Conservation (phyloP, 306 rosid species). For the Leucaena leucocephala region DNA sequence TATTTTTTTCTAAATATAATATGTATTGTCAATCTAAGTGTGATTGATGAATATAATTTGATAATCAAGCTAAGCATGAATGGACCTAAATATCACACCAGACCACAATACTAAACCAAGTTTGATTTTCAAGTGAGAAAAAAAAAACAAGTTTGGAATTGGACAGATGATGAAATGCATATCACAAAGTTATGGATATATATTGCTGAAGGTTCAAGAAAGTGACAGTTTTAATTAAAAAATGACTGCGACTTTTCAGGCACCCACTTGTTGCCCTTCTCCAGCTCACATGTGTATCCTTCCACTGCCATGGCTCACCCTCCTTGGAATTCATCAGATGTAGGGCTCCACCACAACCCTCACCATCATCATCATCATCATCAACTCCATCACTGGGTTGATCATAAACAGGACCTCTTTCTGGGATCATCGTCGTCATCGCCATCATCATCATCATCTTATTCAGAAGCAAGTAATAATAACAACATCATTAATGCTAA, state of each 20-base stretch:
- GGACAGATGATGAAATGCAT: neutral
- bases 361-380: neutral
- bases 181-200: neutral
- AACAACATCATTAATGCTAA: too few relatives aligned
- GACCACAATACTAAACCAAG: neutral
- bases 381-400: constrained; percentile 33
- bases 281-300: constrained; percentile 70
- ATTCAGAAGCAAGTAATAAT: neutral
- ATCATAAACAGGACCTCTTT: neutral
- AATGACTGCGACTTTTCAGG: constrained; percentile 48
- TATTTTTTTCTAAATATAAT: too few relatives aligned
- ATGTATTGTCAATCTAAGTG: too few relatives aligned
- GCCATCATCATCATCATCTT: constrained; percentile 30
- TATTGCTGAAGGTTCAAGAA: neutral
- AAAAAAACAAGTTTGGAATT: neutral
- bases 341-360: constrained; percentile 41
- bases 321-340: constrained; percentile 34
- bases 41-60: neutral
- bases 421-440: constrained; percentile 48
- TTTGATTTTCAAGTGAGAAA: too few relatives aligned
- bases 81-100: neutral
- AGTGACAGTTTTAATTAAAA: neutral
- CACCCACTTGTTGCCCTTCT: constrained; percentile 62
- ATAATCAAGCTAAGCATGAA: neutral
- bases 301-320: constrained; percentile 42